Percentiles rank a stretch among this genome's conserved stretches.
phyloP scores from a whole-genome alignment of 257 asterid species.

The Nicotiana benthamiana region DNA sequence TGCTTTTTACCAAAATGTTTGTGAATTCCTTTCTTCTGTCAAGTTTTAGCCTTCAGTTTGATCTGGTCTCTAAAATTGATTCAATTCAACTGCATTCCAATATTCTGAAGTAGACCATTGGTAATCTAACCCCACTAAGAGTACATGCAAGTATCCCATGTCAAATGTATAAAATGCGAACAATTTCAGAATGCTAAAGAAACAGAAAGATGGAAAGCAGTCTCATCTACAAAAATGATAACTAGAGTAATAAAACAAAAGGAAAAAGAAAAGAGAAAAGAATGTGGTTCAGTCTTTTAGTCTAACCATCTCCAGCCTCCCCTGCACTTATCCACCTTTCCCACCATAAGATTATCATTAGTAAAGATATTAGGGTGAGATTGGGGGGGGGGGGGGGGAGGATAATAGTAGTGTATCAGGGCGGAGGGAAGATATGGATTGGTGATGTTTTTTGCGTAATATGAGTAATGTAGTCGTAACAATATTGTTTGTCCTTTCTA shows the following conservation, averaged over 20 bases:
- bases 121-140: neutral
- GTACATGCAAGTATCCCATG: neutral
- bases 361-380: neutral
- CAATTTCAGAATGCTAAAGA: neutral
- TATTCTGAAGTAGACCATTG: neutral
- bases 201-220: neutral
- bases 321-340: neutral
- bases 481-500: neutral
- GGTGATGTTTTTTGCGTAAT: neutral
- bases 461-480: neutral
- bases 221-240: neutral
- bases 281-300: neutral
- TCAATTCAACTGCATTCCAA: neutral
- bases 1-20: neutral
- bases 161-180: neutral
- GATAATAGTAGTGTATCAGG: neutral
- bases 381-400: neutral
- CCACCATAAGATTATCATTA: neutral
- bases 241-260: neutral
- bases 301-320: neutral
- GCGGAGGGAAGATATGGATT: neutral
- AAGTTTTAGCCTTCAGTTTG: neutral
- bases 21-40: neutral
- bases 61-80: neutral
- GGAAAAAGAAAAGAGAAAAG: neutral